Evolutionary conservation across 2,329 filamentous ascomycete genomes (phyloP).

Genomic region (Pseudohalonectria lignicola): DNA sequence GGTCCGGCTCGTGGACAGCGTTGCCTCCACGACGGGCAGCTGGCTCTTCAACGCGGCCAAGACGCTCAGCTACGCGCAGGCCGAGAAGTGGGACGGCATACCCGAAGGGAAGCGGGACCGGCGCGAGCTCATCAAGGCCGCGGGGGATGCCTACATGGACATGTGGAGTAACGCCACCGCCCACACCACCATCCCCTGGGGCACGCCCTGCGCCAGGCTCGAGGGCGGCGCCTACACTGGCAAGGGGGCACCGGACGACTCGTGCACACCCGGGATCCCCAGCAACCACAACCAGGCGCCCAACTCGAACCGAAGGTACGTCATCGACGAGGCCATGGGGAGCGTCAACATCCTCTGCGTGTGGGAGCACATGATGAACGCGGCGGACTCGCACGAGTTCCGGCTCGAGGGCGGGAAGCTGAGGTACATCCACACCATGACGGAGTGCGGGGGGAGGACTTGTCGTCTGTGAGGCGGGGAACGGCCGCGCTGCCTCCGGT

Average conservation of each 20-base stretch:
- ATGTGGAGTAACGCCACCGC: slow-evolving; percentile 20
- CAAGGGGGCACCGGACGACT: slow-evolving; percentile 9
- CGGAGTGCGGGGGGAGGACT: slow-evolving; percentile 4
- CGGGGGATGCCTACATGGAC: slow-evolving; percentile 21
- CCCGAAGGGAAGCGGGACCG: slow-evolving; percentile 12
- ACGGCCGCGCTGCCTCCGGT: neutral
- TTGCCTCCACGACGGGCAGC: slow-evolving; percentile 17
- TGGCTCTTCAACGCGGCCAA: slow-evolving; percentile 22
- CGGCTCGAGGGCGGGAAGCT: slow-evolving; percentile 6
- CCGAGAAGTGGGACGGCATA: slow-evolving; percentile 18
- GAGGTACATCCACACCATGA: slow-evolving; percentile 8
- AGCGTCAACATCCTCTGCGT: slow-evolving; percentile 12
- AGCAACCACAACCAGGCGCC: slow-evolving; percentile 11
- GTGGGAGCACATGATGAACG: slow-evolving; percentile 7
- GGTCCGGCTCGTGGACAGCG: slow-evolving; percentile 17
- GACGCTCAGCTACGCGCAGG: slow-evolving; percentile 16
- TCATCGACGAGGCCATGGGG: slow-evolving; percentile 15
- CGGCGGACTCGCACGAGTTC: slow-evolving; percentile 7
- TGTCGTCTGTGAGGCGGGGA: slow-evolving; percentile 4
- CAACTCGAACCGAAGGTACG: slow-evolving; percentile 13
- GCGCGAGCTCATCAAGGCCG: slow-evolving; percentile 13
- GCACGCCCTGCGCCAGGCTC: slow-evolving; percentile 20
- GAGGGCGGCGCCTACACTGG: slow-evolving; percentile 15
- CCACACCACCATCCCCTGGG: slow-evolving; percentile 19
- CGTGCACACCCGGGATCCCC: slow-evolving; percentile 14